Conservation (phyloP, 2,329 filamentous ascomycete species). For the Boeremia lycopersici region DNA sequence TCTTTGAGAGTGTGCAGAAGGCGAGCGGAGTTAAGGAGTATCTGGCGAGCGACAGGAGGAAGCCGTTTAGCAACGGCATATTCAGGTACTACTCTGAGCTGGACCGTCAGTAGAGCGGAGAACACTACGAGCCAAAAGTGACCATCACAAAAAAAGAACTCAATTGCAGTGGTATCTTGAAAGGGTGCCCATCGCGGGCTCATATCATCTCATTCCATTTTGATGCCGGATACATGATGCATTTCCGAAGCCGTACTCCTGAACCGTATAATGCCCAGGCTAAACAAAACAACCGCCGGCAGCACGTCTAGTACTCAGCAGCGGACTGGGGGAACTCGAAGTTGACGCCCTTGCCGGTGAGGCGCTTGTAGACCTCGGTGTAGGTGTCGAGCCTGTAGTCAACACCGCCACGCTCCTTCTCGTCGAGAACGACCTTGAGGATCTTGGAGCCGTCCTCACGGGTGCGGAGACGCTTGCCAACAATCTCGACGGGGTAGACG, state of each 20-base stretch:
- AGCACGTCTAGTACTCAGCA: slow-evolving; percentile 75
- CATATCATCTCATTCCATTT: slow-evolving; percentile 47
- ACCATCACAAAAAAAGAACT: slow-evolving; percentile 40
- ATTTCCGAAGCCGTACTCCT: slow-evolving; percentile 48
- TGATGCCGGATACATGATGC: slow-evolving; percentile 49
- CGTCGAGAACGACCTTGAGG: slow-evolving; percentile 98
- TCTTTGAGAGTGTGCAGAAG: slow-evolving; percentile 68
- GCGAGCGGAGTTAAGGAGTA: slow-evolving; percentile 71
- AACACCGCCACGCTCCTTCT: slow-evolving; percentile 99
- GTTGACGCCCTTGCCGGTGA: slow-evolving; percentile 94
- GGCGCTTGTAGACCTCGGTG: slow-evolving; percentile 97
- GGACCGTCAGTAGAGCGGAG: slow-evolving; percentile 56
- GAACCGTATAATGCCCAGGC: slow-evolving; percentile 36
- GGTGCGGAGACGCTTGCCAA: slow-evolving; percentile 98
- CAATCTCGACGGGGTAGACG: slow-evolving; percentile 99
- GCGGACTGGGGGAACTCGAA: slow-evolving; percentile 97
- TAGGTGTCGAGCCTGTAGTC: slow-evolving; percentile 99
- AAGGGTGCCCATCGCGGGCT: slow-evolving; percentile 36
- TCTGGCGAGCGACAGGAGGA: slow-evolving; percentile 67
- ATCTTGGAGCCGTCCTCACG: slow-evolving; percentile 98
- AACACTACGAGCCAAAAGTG: not conserved
- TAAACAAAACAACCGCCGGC: slow-evolving; percentile 27
- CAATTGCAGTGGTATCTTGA: slow-evolving; percentile 48
- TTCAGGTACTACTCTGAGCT: slow-evolving; percentile 77
- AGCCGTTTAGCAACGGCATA: slow-evolving; percentile 68